Conservation (phyloP, 352 stramenopile genomes). For the Pythium myriotylum region DNA sequence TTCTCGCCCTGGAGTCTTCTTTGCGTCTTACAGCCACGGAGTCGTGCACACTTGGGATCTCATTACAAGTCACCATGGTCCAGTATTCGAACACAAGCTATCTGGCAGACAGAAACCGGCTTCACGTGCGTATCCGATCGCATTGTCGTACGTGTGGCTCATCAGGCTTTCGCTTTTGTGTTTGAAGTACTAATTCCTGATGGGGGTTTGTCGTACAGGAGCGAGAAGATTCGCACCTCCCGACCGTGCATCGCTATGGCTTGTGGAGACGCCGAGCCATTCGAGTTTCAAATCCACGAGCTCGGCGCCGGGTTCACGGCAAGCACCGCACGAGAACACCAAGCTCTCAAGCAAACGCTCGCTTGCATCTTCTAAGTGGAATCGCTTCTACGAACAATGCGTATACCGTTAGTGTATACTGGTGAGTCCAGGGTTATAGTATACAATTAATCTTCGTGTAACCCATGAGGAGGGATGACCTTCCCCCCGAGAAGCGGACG, state of each 20-base stretch:
- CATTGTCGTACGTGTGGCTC: conserved; percentile 26
- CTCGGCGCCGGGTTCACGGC: conserved; percentile 28
- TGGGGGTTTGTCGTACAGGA: conserved; percentile 26
- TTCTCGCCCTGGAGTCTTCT: conserved; percentile 55
- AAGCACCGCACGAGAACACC: conserved; percentile 12
- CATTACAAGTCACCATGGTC: conserved; percentile 37
- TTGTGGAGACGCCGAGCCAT: conserved; percentile 23
- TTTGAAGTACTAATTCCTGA: conserved; percentile 13
- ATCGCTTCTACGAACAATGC: background rate
- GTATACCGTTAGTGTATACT: too few relatives aligned
- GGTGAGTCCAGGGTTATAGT: background rate
- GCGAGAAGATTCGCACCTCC: conserved; percentile 54
- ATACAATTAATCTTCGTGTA: conserved; percentile 6
- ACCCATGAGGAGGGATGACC: conserved; percentile 5
- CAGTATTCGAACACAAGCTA: conserved; percentile 39
- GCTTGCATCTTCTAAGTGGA: conserved; percentile 25
- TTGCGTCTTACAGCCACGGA: conserved; percentile 51
- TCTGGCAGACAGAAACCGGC: too few relatives aligned
- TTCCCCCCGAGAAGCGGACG: background rate
- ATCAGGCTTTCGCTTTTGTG: conserved; percentile 32
- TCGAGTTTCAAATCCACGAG: conserved; percentile 34
- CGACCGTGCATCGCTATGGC: conserved; percentile 43
- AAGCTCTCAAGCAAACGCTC: conserved; percentile 23
- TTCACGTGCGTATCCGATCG: too few relatives aligned
- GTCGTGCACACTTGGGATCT: conserved; percentile 60